Conservation (phyloP, 2,329 filamentous ascomycete genomes). For the Epichloe sibirici region DNA sequence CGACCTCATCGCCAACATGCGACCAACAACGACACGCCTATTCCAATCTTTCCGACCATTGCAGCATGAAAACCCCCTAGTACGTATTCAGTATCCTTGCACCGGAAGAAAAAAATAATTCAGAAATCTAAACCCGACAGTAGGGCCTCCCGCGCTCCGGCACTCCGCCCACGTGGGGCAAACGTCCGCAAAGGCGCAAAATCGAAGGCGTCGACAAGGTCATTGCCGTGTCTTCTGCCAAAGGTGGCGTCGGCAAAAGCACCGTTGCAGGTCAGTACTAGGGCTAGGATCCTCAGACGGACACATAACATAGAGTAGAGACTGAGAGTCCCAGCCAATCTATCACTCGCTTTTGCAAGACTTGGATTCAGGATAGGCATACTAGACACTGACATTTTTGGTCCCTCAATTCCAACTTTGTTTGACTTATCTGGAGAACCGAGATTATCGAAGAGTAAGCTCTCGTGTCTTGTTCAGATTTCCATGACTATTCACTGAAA, state of each 20-base stretch:
- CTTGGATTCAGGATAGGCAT: constrained; percentile 75
- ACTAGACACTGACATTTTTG: constrained; percentile 92
- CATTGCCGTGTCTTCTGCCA: constrained; percentile 94
- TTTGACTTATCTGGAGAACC: constrained; percentile 74
- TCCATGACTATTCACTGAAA: too few species aligned
- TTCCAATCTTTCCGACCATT: constrained; percentile 20
- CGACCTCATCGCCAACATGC: constrained; percentile 20
- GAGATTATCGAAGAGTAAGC: constrained; percentile 57
- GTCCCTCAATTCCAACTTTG: constrained; percentile 84
- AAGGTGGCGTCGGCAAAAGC: constrained; percentile 96
- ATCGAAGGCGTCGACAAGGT: constrained; percentile 81
- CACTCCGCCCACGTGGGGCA: constrained; percentile 42
- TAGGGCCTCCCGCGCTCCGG: constrained; percentile 78
- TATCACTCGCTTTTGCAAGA: constrained; percentile 76
- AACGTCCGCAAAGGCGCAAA: constrained; percentile 66
- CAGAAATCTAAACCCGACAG: neutral
- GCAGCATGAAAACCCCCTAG: constrained; percentile 82
- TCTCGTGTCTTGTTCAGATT: constrained; percentile 3
- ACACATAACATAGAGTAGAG: too few species aligned
- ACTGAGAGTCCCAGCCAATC: constrained; percentile 45
- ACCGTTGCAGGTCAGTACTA: constrained; percentile 61
- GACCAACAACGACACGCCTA: constrained; percentile 22
- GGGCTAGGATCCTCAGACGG: too few species aligned
- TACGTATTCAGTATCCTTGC: constrained; percentile 25
- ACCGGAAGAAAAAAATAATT: accelerated